Evolutionary conservation across 148 eudicot genomes (phyloP), one percentile per base, ranked within the genome.

Genomic region (Polygonum aviculare): DNA sequence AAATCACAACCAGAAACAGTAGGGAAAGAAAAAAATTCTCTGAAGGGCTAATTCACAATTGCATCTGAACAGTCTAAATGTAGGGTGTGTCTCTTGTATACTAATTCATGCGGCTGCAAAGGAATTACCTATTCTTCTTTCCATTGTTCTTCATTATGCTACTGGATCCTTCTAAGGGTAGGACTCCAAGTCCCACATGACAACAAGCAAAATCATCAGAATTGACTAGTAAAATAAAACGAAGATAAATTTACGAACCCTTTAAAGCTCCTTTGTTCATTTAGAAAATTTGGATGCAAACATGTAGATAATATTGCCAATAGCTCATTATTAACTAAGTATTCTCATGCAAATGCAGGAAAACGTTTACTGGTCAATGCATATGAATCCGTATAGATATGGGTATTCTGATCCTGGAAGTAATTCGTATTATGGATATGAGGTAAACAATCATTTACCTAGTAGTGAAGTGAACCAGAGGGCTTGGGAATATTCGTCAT

Each of bases 401-500:
- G 88, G 86, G 79, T 77, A 75, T 75, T 80, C 86, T 75, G 82
- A 82, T 59, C 85, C 75, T 12, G 89, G 83, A 81, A 87, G 82
- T 80, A 77, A 88, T 63, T 78, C 90, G 11, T 87, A 87, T 83
- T 88, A 86, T 67, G 90, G 88, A 7, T 81, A 84, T 77, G 44
- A 36, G 41, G 72, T 33, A 19, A 67, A 33, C 45, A 67, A 5
- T 67, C 72, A 67, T 67, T 67, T 67, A 67, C 72, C 72, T 67
- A 67, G 45, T 38, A 67, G 44, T 73, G 95, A 88, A 80, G 72
- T 80, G 74, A 85, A 75, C 74, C 85, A 83, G 50, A 78, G 92
- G 76, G 82, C 84, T 57, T 90, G 95, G 92, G 90, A 90, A 49
- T 90, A 84, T 78, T 84, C 90, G 84, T 78, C 92, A 67, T 22